Base-by-base conservation (phyloP, 2,329 filamentous ascomycete genomes). In the Aspergillus intermedius region DNA sequence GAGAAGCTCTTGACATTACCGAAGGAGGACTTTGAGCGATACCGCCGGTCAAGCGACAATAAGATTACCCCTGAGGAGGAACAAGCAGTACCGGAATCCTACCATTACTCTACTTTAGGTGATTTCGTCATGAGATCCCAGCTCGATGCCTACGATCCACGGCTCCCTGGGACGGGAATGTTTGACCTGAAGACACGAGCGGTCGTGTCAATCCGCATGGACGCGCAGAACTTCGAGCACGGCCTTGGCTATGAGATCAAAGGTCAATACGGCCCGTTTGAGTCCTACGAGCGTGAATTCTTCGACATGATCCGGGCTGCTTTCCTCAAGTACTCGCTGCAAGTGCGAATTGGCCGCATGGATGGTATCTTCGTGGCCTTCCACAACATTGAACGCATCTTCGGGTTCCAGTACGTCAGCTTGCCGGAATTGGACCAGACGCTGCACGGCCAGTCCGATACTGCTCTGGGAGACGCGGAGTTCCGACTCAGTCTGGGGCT, bases 281-380 rank as follows among this genome's bases (percentile, higher is more conserved):
- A 95, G 66, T 97, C 91, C 0, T 98, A 86, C 65, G 93, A 98
- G 71, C 83, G 91, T 50, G 94, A 98, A 62, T 96, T 93, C 67
- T 95, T 86, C 66, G 93, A 98, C 68, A 94, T 98, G 90, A 91
- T 95, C 51, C 81, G 94, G 46, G 82, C 91, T 1, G 93, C 91
- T 0, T 91, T 98, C 72, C 75, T 98, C 48, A 98, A 98, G 64
- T 98, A 98, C 68, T 95, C 91, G 8, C 76, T 98, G 25, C 93
- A 98, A 70, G 94, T 91, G 23, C 87, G 93, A 41, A 94, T 98
- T 82, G 93, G 94, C 15, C 84, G 91, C 44, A 98, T 98, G 94
- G 91, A 98, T 64, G 93, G 93, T 47, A 96, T 97, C 44, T 98
- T 97, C 63, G 87, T 97, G 19, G 93, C 93, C 2, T 98, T 84